Conservation (phyloP, 495 filamentous ascomycete species). For the Schizothecium vesticola region DNA sequence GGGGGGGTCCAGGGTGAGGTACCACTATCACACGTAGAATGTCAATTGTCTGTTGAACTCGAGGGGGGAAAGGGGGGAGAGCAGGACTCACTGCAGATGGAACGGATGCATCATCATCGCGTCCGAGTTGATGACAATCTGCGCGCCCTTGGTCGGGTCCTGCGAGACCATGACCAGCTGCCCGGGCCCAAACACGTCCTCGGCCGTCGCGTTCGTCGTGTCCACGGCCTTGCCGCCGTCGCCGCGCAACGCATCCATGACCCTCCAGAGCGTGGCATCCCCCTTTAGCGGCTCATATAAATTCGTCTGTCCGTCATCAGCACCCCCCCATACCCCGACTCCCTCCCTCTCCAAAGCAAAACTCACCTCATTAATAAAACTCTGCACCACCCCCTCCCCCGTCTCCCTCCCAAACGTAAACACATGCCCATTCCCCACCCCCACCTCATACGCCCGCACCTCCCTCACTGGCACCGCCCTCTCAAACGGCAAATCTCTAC, state of each 20-base stretch:
- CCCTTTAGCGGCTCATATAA: not conserved
- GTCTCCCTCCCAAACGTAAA: conserved; percentile 1
- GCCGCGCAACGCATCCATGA: not conserved
- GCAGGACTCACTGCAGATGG: conserved; percentile 4
- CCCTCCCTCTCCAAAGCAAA: not conserved
- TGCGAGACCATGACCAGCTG: conserved; percentile 6
- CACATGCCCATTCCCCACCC: not conserved
- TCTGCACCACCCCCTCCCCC: not conserved
- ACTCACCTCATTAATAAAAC: conserved; percentile 1
- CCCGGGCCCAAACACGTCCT: not conserved
- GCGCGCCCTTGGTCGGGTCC: not conserved
- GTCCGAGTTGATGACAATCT: conserved; percentile 6
- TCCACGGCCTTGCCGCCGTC: not conserved
- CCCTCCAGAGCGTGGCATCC: conserved; percentile 1
- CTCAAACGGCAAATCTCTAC: conserved; percentile 3
- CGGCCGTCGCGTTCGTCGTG: not conserved
- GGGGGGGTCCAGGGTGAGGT: not conserved
- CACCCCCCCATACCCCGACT: not conserved
- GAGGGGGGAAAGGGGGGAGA: too few species aligned
- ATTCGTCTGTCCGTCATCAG: not conserved
- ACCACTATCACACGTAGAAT: not conserved
- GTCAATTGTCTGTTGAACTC: not conserved
- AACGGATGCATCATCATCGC: conserved; percentile 12
- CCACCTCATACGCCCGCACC: not conserved
- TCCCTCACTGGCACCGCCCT: not conserved